phyloP scores from a whole-genome alignment of 257 asterid genomes.

The Solanum piurae region DNA sequence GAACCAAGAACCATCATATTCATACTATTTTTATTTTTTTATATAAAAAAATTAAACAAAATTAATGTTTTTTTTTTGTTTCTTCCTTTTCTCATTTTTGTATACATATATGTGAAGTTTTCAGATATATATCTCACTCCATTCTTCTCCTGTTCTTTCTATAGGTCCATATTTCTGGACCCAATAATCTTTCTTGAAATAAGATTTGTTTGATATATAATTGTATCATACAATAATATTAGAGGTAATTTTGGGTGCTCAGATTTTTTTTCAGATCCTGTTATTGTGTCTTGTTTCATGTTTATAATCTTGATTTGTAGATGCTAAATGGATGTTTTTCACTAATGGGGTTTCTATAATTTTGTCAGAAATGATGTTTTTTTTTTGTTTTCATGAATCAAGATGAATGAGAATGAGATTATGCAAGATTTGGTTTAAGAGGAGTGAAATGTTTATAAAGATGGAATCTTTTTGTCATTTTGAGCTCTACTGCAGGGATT shows the following conservation, averaged over 20 bases:
- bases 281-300: not conserved
- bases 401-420: not conserved
- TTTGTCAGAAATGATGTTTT: not conserved
- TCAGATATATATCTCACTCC: not conserved
- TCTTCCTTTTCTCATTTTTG: not conserved
- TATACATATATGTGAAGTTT: not conserved
- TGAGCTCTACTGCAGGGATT: not conserved
- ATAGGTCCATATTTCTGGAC: not conserved
- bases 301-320: not conserved
- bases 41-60: not conserved
- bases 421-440: not conserved
- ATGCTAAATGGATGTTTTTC: not conserved
- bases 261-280: constrained; percentile 16
- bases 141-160: not conserved
- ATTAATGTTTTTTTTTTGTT: not conserved
- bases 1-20: not conserved
- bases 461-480: not conserved
- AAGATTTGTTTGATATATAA: not conserved
- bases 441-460: not conserved
- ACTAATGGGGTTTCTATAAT: not conserved
- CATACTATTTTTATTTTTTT: not conserved
- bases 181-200: not conserved
- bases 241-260: constrained; percentile 1
- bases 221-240: not conserved
- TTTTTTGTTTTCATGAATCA: not conserved